phyloP scores from a whole-genome alignment of 106 monocot species.

The Triglochin maritima region DNA sequence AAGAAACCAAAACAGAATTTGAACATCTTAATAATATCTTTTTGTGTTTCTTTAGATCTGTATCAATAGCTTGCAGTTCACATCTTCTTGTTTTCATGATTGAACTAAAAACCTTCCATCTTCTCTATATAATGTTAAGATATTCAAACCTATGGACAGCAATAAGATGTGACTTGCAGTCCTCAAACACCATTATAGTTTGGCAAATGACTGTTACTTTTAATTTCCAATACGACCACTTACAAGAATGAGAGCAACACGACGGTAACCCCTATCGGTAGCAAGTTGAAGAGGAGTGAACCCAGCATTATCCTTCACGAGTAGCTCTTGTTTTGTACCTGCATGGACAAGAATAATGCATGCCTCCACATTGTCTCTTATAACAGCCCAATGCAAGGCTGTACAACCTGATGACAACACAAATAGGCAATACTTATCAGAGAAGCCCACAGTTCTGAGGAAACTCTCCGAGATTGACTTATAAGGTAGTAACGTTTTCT shows the following conservation, averaged over 20 bases:
- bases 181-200: not conserved
- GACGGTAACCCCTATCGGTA: constrained; percentile 56
- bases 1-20: too few relatives aligned
- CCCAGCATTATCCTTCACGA: constrained; percentile 72
- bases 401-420: constrained; percentile 54
- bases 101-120: not conserved
- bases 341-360: constrained; percentile 82
- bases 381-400: constrained; percentile 90
- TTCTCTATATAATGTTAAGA: not conserved
- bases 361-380: constrained; percentile 65
- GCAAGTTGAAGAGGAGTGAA: constrained; percentile 85
- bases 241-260: constrained; percentile 77
- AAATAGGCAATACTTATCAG: too few relatives aligned
- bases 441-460: too few relatives aligned
- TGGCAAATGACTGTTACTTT: not conserved
- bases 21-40: too few relatives aligned
- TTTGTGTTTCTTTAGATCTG: too few relatives aligned
- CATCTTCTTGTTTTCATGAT: not conserved
- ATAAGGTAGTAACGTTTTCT: too few relatives aligned
- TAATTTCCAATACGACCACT: constrained; percentile 8
- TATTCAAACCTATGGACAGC: not conserved
- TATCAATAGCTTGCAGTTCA: too few relatives aligned
- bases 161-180: not conserved
- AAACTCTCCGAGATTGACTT: too few relatives aligned
- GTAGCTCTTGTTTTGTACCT: constrained; percentile 63